Evolutionary conservation across 1,284 basidiomycete genomes (phyloP).

Genomic region (Vanrija pseudolonga): DNA sequence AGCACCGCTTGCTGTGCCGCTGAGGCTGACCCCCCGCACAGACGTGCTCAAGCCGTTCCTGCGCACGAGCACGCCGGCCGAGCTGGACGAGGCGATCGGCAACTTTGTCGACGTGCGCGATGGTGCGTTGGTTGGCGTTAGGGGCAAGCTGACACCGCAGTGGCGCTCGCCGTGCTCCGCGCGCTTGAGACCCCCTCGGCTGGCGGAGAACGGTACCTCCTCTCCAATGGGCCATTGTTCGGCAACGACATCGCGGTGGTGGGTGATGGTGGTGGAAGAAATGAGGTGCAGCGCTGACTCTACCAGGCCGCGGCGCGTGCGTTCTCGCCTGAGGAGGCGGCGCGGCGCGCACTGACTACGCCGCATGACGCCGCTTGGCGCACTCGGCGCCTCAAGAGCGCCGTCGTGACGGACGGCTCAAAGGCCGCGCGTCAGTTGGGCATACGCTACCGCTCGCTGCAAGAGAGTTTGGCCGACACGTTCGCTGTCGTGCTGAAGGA

Average conservation of each 20-base stretch:
- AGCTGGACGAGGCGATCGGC: neutral
- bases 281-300: no score
- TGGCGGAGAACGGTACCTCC: constrained; percentile 59
- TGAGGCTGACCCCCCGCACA: no score
- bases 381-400: neutral
- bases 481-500: constrained; percentile 1
- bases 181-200: constrained; percentile 42
- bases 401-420: constrained; percentile 21
- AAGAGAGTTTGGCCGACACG: constrained; percentile 21
- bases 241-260: constrained; percentile 32
- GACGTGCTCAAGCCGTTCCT: neutral
- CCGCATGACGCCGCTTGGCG: constrained; percentile 3
- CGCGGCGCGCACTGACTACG: neutral
- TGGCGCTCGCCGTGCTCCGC: constrained; percentile 2
- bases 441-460: constrained; percentile 23
- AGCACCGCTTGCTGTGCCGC: no score
- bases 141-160: neutral
- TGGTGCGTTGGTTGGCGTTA: no score
- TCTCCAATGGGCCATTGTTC: neutral
- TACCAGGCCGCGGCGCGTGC: no score
- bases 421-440: constrained; percentile 37
- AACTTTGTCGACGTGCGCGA: constrained; percentile 12
- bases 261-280: neutral
- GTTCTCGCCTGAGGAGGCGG: no score
- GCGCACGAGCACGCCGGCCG: neutral